Percentiles rank a stretch among this genome's conserved stretches.
phyloP scores from a whole-genome alignment of 306 rosid genomes.

The Prunus davidiana region DNA sequence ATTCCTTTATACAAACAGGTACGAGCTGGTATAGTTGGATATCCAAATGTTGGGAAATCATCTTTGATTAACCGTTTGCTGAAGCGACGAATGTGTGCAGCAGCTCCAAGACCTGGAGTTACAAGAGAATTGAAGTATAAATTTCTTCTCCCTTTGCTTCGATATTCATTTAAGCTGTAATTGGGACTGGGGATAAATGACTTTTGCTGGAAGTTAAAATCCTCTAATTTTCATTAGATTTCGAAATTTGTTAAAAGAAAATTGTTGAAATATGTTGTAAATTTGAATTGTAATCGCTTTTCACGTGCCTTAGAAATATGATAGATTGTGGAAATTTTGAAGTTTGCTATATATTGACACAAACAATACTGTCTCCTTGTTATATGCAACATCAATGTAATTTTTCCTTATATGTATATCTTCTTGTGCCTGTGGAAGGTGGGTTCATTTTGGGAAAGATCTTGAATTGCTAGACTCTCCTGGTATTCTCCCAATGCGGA shows the following conservation, averaged over 20 bases:
- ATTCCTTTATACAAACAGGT: conserved; percentile 38
- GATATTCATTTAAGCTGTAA: conserved; percentile 5
- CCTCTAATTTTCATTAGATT: not conserved
- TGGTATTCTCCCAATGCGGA: conserved; percentile 90
- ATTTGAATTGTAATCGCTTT: too few species aligned
- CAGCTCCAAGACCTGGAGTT: conserved; percentile 98
- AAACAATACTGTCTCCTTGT: not conserved
- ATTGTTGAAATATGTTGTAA: not conserved
- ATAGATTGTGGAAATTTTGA: not conserved
- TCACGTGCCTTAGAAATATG: not conserved
- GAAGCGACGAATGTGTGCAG: conserved; percentile 86
- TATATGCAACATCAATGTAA: not conserved
- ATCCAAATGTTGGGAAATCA: conserved; percentile 95
- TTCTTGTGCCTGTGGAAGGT: conserved; percentile 46
- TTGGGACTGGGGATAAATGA: conserved; percentile 1
- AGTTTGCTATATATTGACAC: not conserved
- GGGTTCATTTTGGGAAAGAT: conserved; percentile 93
- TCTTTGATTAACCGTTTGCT: conserved; percentile 83
- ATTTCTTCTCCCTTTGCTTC: conserved; percentile 15
- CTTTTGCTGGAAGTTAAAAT: not conserved
- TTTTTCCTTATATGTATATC: not conserved
- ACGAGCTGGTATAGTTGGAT: conserved; percentile 97
- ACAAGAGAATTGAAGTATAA: conserved; percentile 75
- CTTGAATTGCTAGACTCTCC: conserved; percentile 94
- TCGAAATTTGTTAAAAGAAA: not conserved